Base-by-base conservation (phyloP, 1,284 basidiomycete genomes). In the Puccinia hordei region DNA sequence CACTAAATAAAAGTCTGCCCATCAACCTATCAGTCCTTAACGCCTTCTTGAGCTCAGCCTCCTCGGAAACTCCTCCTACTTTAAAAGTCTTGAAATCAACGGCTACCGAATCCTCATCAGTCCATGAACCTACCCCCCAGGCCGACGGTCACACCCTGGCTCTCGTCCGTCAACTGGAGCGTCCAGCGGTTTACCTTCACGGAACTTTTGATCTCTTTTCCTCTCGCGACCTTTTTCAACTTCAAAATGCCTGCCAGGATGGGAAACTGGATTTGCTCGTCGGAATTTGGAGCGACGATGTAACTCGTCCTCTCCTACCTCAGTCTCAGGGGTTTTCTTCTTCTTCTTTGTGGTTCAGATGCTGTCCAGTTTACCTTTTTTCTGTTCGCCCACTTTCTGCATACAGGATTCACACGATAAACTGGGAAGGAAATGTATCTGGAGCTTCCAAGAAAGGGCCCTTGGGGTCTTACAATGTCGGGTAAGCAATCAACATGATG, bases 121-220 rank as follows among this genome's bases (percentile, higher is more conserved):
- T 49, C 1, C 55, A 24, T n/a, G 44, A 41, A 44, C 74, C 74
- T 35, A 41, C 61, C n/a, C 17, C 46, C 17, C 27, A 30, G 4
- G 30, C 55, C 24, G 2, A 44, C 12, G 73, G 73, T 24, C 59
- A 61, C 51, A 63, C 73, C 5, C 33, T 74, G 27, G 73, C 73
- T 59, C 59, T 63, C 22, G 49, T 76, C 30, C 44, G 49, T 24
- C 46, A n/a, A 19, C 44, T 76, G 17, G 24, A 76, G 24, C 61
- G 49, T 51, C 59, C 61, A 22, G 46, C 44, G 12, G 46, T 76
- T 53, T 76, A 76, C 30, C 33, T 76, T 6, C 74, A 76, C 65
- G 74, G 74, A 49, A 27, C 74, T 12, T 76, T 76, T 53, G 74
- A 76, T 66, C 61, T 76, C 17, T 76, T 76, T 46, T 76, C 74